Conservation (phyloP, 768 basidiomycete genomes). For the Roridomyces roridus region DNA sequence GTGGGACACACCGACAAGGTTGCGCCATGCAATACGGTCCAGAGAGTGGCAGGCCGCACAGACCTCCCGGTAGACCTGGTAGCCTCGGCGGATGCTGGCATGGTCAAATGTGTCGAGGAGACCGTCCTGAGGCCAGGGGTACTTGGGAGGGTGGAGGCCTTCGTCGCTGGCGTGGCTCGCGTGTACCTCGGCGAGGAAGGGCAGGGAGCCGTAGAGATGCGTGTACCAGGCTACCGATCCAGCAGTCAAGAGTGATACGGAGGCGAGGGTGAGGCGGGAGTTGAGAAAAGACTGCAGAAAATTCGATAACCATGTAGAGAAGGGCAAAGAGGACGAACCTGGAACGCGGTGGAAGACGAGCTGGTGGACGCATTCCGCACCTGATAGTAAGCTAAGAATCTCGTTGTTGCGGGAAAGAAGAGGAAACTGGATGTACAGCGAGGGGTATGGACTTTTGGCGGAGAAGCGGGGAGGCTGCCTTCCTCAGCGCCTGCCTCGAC, state of each 20-base stretch:
- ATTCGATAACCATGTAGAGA: background rate
- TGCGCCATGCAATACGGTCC: slow-evolving; percentile 99
- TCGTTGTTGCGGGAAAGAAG: slow-evolving; percentile 2
- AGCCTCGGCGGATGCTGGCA: slow-evolving; percentile 93
- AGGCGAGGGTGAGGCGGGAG: slow-evolving; percentile 77
- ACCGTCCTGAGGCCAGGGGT: slow-evolving; percentile 94
- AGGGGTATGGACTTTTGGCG: slow-evolving; percentile 51
- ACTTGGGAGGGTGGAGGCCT: slow-evolving; percentile 85
- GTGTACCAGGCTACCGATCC: slow-evolving; percentile 98
- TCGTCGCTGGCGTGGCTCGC: slow-evolving; percentile 93
- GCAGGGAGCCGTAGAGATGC: slow-evolving; percentile 88
- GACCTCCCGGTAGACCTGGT: slow-evolving; percentile 98
- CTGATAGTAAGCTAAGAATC: slow-evolving; percentile 40
- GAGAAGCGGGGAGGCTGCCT: slow-evolving; percentile 53
- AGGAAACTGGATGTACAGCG: slow-evolving; percentile 53
- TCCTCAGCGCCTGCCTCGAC: slow-evolving; percentile 79
- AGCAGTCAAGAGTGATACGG: slow-evolving; percentile 76
- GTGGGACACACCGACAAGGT: slow-evolving; percentile 97
- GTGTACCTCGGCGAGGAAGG: slow-evolving; percentile 90
- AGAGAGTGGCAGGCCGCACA: slow-evolving; percentile 99
- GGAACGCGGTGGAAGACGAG: slow-evolving; percentile 59
- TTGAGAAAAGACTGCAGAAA: slow-evolving; percentile 60
- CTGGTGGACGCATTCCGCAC: slow-evolving; percentile 74
- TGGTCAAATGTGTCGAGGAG: slow-evolving; percentile 93
- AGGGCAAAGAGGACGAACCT: slow-evolving; percentile 53